A percentile compares a stretch with the other conserved stretches of the same genome.
phyloP scores from a whole-genome alignment of 495 filamentous ascomycete genomes.

The Melanomma pulvis-pyrius region DNA sequence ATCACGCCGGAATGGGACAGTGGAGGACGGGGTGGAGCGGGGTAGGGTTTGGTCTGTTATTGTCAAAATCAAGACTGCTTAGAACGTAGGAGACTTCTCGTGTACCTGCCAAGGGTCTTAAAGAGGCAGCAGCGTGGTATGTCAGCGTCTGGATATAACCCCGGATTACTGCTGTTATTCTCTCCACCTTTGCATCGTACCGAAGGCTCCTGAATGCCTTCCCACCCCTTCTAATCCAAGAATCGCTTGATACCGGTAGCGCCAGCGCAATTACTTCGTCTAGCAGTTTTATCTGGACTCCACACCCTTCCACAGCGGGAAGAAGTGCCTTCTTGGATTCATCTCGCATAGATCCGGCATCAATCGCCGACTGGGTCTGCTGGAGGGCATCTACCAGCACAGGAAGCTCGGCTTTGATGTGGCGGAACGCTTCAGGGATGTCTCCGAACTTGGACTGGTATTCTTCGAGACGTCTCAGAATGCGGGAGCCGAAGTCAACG shows the following conservation, averaged over 20 bases:
- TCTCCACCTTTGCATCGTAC: conserved; percentile 20
- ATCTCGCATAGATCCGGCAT: conserved; percentile 4
- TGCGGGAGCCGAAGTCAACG: conserved; percentile 17
- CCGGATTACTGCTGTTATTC: conserved; percentile 11
- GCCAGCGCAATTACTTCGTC: conserved; percentile 9
- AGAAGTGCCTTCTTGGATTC: conserved; percentile 18
- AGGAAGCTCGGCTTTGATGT: conserved; percentile 18
- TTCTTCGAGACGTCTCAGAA: conserved; percentile 12
- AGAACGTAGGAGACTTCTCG: too few species aligned
- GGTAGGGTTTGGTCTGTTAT: too few species aligned
- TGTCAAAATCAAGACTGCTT: not conserved
- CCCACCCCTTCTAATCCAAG: conserved; percentile 2
- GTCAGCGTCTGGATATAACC: conserved; percentile 19
- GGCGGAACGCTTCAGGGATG: conserved; percentile 17
- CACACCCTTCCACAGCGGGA: conserved; percentile 16
- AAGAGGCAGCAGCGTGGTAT: conserved; percentile 10
- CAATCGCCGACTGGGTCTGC: conserved; percentile 5
- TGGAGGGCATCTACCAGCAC: conserved; percentile 16
- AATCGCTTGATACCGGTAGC: conserved; percentile 6
- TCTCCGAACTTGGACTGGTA: conserved; percentile 11
- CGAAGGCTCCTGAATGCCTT: conserved; percentile 18
- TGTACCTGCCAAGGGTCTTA: too few species aligned
- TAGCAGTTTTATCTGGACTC: conserved; percentile 12
- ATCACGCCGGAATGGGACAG: too few species aligned
- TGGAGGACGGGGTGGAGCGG: too few species aligned